These are phyloP conservation scores for Geoglossum cookeanum DNA, from an alignment of 2,329 filamentous ascomycete genomes.

Conservation along the genomic window DNA sequence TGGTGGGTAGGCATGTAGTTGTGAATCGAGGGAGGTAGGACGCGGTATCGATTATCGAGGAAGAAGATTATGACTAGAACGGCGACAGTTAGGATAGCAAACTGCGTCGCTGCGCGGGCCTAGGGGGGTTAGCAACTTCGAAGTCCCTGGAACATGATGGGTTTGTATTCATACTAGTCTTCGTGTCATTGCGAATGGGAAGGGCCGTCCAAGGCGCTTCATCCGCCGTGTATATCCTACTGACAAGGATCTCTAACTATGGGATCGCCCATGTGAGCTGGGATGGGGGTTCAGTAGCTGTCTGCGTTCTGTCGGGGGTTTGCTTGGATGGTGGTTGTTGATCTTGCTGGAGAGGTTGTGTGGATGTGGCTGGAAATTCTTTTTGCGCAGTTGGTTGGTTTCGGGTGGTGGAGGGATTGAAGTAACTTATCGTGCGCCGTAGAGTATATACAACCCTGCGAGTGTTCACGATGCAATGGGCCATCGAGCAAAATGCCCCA, in stretches of 20 bases:
- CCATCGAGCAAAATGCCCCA: not conserved
- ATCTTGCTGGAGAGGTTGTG: too few species aligned
- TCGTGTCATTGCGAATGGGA: slow-evolving; percentile 1
- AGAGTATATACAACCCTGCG: too few species aligned
- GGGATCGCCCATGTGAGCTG: not conserved
- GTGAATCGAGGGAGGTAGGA: slow-evolving; percentile 72
- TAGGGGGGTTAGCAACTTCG: slow-evolving; percentile 9
- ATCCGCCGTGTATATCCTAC: not conserved
- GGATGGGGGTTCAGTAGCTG: not conserved
- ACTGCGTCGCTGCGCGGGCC: slow-evolving; percentile 51
- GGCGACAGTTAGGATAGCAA: slow-evolving; percentile 44
- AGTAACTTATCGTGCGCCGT: not conserved
- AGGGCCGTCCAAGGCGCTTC: not conserved
- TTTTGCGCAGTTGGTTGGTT: not conserved
- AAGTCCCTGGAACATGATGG: not conserved
- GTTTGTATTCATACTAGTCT: slow-evolving; percentile 2
- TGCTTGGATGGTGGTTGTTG: too few species aligned
- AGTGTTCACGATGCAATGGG: too few species aligned
- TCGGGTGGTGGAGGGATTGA: not conserved
- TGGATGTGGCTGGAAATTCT: not conserved
- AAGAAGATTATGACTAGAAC: slow-evolving; percentile 57
- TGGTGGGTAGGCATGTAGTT: slow-evolving; percentile 74
- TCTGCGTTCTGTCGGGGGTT: not conserved
- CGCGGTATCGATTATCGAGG: slow-evolving; percentile 73
- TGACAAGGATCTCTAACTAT: not conserved